phyloP scores from a whole-genome alignment of 208 protist genomes.

The Trypanosoma avium region DNA sequence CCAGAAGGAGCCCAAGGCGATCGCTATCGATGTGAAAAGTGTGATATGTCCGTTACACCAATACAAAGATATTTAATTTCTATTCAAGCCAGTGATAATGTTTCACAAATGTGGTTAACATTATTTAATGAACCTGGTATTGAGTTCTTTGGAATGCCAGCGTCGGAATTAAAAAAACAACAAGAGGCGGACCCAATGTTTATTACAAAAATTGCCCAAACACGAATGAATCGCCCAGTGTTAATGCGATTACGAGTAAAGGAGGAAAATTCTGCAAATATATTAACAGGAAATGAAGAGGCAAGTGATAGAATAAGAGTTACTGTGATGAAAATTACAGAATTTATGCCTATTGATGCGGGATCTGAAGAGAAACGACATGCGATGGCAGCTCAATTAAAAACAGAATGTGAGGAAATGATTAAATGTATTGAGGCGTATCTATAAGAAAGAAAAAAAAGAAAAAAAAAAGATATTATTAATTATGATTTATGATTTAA shows the following conservation, averaged over 20 bases:
- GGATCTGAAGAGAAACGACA: constrained; percentile 68
- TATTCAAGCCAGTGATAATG: constrained; percentile 86
- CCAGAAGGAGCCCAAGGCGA: constrained; percentile 74
- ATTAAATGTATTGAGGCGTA: constrained; percentile 80
- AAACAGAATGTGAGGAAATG: constrained; percentile 79
- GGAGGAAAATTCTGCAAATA: constrained; percentile 66
- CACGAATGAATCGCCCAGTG: constrained; percentile 85
- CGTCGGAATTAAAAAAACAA: constrained; percentile 76
- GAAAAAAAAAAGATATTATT: no score
- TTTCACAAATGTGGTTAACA: constrained; percentile 90
- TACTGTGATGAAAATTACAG: constrained; percentile 71
- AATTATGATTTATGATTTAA: no score
- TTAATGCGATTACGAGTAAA: constrained; percentile 89
- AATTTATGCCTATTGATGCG: constrained; percentile 84
- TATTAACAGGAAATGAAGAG: constrained; percentile 29
- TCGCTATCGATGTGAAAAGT: constrained; percentile 90
- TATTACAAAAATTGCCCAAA: constrained; percentile 71
- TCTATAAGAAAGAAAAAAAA: constrained; percentile 23
- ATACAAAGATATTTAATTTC: constrained; percentile 87
- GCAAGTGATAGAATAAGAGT: constrained; percentile 80
- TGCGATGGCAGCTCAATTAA: constrained; percentile 64
- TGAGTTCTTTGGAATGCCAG: constrained; percentile 88
- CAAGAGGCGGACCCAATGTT: constrained; percentile 77
- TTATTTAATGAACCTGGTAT: constrained; percentile 88
- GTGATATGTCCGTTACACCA: constrained; percentile 66